Percentiles rank a stretch among this genome's conserved stretches.
Evolutionary conservation across 208 protist genomes (phyloP).

Genomic region (Wallacemonas sp.): DNA sequence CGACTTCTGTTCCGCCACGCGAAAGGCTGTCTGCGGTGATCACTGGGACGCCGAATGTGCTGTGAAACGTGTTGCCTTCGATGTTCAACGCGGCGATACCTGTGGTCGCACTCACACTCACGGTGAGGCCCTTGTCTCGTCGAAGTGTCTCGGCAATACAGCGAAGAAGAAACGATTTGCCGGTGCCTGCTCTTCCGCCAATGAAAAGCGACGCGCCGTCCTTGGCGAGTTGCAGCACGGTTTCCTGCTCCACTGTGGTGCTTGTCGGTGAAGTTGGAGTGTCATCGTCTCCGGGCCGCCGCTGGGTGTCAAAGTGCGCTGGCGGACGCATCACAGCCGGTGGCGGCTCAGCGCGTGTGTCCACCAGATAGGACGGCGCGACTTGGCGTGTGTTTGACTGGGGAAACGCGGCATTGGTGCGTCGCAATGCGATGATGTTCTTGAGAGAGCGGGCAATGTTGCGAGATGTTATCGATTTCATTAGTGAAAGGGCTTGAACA

Average conservation of each 20-base stretch:
- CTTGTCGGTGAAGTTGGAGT: too few species aligned
- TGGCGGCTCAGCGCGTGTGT: too few species aligned
- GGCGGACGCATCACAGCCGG: too few species aligned
- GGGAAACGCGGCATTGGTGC: too few species aligned
- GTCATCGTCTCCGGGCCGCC: too few species aligned
- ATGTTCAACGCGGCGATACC: conserved; percentile 72
- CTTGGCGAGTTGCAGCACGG: conserved; percentile 33
- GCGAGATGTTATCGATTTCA: too few species aligned
- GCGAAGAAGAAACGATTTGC: conserved; percentile 69
- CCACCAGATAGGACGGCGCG: too few species aligned
- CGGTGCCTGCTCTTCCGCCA: conserved; percentile 69
- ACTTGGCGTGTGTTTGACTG: too few species aligned
- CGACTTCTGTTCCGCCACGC: neutral
- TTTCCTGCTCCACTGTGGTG: conserved; percentile 31
- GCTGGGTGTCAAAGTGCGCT: too few species aligned
- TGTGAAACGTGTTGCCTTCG: conserved; percentile 80
- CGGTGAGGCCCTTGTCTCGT: conserved; percentile 23
- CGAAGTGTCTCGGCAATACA: conserved; percentile 29
- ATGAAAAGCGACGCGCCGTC: conserved; percentile 69
- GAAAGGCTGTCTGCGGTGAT: conserved; percentile 11
- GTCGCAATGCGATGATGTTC: too few species aligned
- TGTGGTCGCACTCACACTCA: conserved; percentile 65
- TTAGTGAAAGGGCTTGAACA: too few species aligned
- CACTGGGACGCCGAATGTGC: conserved; percentile 59
- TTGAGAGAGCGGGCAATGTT: too few species aligned